A percentile compares a stretch with the other conserved stretches of the same genome.
phyloP scores from a whole-genome alignment of 148 eudicot species.

The Nepenthes mirabilis region DNA sequence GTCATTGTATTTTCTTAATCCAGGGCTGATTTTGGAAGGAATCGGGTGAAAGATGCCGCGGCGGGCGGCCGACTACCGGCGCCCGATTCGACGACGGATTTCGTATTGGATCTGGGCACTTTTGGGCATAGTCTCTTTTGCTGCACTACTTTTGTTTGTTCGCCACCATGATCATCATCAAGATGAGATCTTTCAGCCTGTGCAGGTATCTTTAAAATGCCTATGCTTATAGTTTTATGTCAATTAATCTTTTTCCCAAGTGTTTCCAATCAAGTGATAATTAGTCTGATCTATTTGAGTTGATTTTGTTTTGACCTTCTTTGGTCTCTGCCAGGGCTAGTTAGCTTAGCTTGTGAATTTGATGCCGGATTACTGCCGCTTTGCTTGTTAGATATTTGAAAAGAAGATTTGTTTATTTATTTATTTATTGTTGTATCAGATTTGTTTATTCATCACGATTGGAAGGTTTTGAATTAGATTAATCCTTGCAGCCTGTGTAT shows the following conservation, averaged over 20 bases:
- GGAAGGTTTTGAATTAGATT: too few relatives aligned
- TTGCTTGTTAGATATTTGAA: too few relatives aligned
- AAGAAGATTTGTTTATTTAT: too few relatives aligned
- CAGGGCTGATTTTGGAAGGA: slow-evolving; percentile 2
- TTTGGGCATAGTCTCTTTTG: slow-evolving; percentile 42
- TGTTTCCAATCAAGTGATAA: neutral
- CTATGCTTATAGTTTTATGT: neutral
- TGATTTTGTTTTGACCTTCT: neutral
- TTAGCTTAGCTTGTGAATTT: too few relatives aligned
- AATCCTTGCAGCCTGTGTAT: too few relatives aligned
- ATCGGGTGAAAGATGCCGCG: slow-evolving; percentile 49
- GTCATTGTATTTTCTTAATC: slow-evolving; percentile 6
- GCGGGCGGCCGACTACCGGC: slow-evolving; percentile 79
- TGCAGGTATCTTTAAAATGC: slow-evolving; percentile 21
- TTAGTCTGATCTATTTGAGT: neutral
- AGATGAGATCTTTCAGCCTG: slow-evolving; percentile 34
- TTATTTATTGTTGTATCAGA: too few relatives aligned
- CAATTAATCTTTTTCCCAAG: neutral
- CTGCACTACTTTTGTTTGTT: slow-evolving; percentile 45
- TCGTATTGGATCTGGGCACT: slow-evolving; percentile 76
- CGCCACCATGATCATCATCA: slow-evolving; percentile 54
- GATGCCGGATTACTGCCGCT: too few relatives aligned
- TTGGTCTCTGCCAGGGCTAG: too few relatives aligned
- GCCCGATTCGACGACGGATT: slow-evolving; percentile 61
- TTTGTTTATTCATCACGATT: too few relatives aligned